Base-by-base conservation (phyloP, 2,329 filamentous ascomycete species). In the Aspergillus aculeatinus region DNA sequence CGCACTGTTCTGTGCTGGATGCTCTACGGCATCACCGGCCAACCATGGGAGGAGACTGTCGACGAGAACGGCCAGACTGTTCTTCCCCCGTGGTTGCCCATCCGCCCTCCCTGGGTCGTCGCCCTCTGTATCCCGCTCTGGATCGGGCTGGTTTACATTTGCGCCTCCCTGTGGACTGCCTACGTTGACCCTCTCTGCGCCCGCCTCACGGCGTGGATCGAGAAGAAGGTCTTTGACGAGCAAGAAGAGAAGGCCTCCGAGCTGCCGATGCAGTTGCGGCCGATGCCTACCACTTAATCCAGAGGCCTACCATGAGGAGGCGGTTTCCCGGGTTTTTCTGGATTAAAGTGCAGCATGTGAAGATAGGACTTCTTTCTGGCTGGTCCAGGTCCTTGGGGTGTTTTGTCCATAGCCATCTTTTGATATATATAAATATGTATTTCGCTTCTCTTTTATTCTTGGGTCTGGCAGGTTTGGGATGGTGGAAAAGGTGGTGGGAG, bases 131-230 rank as follows among this genome's bases (percentile, higher is more conserved):
- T 83, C 16, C 73, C 81, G 5, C 68, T 77, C 6, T 83, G 81
- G 72, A 77, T 82, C 47, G 69, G 62, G 1, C 63, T 83, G 25
- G 77, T 82, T 2, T 84, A 84, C 67, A 70, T 74, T 1, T 74
- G 77, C 19, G 82, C 81, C 0, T 77, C 79, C 62, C 70, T 81
- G 55, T 84, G 82, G 82, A 83, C 81, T 31, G 78, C 74, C 21
- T 82, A 82, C 65, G 80, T 84, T 21, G 81, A 84, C 64, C 75
- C 77, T 3, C 77, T 78, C 60, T 84, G 82, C 63, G 82, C 81
- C 0, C 72, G 74, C 56, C 69, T 80, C 33, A 82, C 81, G 4
- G 76, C 78, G 63, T 79, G 76, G 72, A 63, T 83, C 60, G 81
- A 83, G 63, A 77, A 77, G 55, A 71, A 68, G 60, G 79, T 82